A percentile compares a stretch with the other conserved stretches of the same genome.
Evolutionary conservation across 73 alveolate genomes (phyloP).

Genomic region (Strombidium stylifer): DNA sequence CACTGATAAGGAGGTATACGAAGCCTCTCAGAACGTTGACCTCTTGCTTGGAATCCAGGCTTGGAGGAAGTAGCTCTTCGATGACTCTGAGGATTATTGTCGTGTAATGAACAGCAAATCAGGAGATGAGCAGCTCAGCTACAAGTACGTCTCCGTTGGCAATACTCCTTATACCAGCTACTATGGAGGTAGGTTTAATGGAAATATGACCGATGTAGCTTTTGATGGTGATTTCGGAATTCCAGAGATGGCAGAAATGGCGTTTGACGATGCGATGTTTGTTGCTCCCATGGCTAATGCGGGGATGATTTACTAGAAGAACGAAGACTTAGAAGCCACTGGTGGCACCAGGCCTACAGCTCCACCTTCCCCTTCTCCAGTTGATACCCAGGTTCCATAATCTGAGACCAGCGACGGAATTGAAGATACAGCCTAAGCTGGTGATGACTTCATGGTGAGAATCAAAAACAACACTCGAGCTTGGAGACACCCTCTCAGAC

Average conservation of each 20-base stretch:
- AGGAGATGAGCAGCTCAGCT: not conserved
- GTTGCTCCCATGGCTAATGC: not conserved
- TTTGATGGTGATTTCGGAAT: not conserved
- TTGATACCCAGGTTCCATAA: no score
- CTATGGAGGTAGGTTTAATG: not conserved
- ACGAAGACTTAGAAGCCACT: no score
- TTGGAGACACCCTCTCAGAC: constrained; percentile 1
- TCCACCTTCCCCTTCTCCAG: no score
- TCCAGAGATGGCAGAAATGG: not conserved
- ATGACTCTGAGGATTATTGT: not conserved
- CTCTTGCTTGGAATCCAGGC: constrained; percentile 5
- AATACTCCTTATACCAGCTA: not conserved
- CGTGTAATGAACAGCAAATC: not conserved
- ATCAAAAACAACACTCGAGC: constrained; percentile 1
- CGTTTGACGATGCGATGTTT: not conserved
- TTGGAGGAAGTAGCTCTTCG: constrained; percentile 13
- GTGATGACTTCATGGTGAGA: constrained; percentile 9
- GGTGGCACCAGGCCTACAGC: no score
- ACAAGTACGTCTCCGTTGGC: not conserved
- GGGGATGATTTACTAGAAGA: not conserved
- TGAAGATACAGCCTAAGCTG: not conserved
- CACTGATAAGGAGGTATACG: not conserved
- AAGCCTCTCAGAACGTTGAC: not conserved
- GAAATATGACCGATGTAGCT: not conserved
- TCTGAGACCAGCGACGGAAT: not conserved